Conservation (phyloP, 2,329 filamentous ascomycete species). For the Reticulascus tulasneorum region DNA sequence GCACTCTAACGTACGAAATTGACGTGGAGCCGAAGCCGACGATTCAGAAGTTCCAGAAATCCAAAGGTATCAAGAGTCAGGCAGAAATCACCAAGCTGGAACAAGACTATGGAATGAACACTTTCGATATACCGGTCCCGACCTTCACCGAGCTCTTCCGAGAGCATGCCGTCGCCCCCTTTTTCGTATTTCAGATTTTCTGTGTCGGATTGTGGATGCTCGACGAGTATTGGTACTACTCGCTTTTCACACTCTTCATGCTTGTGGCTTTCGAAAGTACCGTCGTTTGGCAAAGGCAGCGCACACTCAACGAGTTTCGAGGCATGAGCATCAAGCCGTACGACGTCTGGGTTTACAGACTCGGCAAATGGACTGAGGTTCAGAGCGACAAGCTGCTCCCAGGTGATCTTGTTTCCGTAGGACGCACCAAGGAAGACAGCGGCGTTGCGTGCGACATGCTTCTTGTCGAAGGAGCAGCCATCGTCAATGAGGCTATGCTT, state of each 20-base stretch:
- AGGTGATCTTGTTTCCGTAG: slow-evolving; percentile 88
- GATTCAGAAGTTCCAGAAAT: slow-evolving; percentile 74
- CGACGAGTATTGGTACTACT: slow-evolving; percentile 99
- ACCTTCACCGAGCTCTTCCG: slow-evolving; percentile 95
- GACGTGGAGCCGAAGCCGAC: slow-evolving; percentile 80
- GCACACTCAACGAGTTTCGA: slow-evolving; percentile 92
- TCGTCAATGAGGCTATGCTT: slow-evolving; percentile 99
- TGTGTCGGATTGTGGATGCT: slow-evolving; percentile 98
- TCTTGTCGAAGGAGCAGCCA: slow-evolving; percentile 87
- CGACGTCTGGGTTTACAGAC: slow-evolving; percentile 84
- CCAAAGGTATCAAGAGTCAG: slow-evolving; percentile 67
- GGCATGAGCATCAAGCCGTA: slow-evolving; percentile 99
- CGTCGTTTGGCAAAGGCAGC: slow-evolving; percentile 97
- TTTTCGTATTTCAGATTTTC: slow-evolving; percentile 99
- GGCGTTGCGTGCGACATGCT: slow-evolving; percentile 98
- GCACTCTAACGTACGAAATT: slow-evolving; percentile 76
- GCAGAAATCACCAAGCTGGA: slow-evolving; percentile 76
- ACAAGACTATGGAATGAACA: slow-evolving; percentile 93
- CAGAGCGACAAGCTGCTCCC: slow-evolving; percentile 89
- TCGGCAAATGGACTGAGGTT: slow-evolving; percentile 83
- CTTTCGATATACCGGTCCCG: slow-evolving; percentile 95
- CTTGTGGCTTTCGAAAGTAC: slow-evolving; percentile 96
- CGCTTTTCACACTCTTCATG: slow-evolving; percentile 98
- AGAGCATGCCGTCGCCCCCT: slow-evolving; percentile 96
- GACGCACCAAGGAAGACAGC: slow-evolving; percentile 91